Percentiles rank a stretch among this genome's conserved stretches.
Conservation (phyloP, 495 filamentous ascomycete species). For the Aspergillus olivimuriae region DNA sequence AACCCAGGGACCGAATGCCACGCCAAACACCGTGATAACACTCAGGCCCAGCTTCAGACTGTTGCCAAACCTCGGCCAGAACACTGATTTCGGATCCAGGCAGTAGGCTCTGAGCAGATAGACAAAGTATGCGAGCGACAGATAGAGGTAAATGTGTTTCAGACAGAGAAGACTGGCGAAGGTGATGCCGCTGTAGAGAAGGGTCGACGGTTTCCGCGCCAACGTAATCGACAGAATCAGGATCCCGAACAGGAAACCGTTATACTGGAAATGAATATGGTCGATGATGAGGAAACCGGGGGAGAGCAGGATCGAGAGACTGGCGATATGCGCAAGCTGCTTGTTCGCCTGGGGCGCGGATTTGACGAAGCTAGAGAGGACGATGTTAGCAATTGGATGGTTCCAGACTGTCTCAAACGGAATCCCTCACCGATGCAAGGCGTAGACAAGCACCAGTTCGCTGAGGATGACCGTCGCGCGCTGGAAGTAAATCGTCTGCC, state of each 20-base stretch:
- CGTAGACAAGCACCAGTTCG: constrained; percentile 77
- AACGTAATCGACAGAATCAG: constrained; percentile 78
- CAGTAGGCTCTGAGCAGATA: constrained; percentile 85
- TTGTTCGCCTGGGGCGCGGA: constrained; percentile 56
- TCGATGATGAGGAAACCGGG: constrained; percentile 95
- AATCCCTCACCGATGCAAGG: constrained; percentile 63
- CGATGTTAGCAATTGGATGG: neutral
- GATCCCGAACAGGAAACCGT: constrained; percentile 90
- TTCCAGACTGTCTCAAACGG: neutral
- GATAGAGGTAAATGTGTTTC: constrained; percentile 97
- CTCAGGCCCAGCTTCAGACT: constrained; percentile 72
- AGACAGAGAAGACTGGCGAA: constrained; percentile 85
- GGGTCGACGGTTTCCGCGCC: constrained; percentile 67
- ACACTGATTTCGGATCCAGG: constrained; percentile 68
- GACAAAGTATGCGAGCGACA: constrained; percentile 94
- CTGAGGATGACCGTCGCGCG: constrained; percentile 79
- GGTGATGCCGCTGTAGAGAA: constrained; percentile 69
- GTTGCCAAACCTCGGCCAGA: constrained; percentile 71
- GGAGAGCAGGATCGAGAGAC: constrained; percentile 83
- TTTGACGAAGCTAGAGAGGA: constrained; percentile 55
- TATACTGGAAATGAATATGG: constrained; percentile 99
- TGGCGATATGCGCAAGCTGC: constrained; percentile 77
- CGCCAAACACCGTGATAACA: constrained; percentile 63
- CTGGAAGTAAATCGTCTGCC: constrained; percentile 92
- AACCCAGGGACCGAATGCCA: constrained; percentile 87